Evolutionary conservation across 805 yeast genomes (phyloP).

Genomic region (Sugiyamaella floridensis): DNA sequence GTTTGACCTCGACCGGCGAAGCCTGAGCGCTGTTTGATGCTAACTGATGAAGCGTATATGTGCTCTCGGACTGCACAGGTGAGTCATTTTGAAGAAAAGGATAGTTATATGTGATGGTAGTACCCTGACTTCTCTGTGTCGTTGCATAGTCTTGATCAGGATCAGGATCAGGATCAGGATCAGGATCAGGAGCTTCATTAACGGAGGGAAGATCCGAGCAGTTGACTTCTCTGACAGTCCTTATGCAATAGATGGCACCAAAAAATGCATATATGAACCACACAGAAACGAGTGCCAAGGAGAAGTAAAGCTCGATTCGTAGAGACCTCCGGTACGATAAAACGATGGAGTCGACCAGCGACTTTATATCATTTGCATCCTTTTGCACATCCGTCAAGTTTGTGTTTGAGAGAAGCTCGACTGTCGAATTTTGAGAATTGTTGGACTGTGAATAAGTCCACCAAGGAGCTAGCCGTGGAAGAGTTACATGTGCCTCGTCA

Average conservation of each 20-base stretch:
- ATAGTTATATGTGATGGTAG: too few relatives aligned
- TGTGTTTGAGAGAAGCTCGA: neutral
- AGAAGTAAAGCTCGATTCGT: slow-evolving; percentile 11
- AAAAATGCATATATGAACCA: slow-evolving; percentile 12
- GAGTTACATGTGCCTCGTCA: slow-evolving; percentile 47
- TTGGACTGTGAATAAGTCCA: neutral
- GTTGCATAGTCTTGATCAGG: too few relatives aligned
- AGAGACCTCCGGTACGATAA: slow-evolving; percentile 7
- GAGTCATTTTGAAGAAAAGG: too few relatives aligned
- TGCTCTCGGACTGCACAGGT: too few relatives aligned
- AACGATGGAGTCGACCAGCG: slow-evolving; percentile 3
- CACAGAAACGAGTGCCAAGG: slow-evolving; percentile 4
- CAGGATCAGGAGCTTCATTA: neutral
- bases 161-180: neutral
- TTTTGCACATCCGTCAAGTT: neutral
- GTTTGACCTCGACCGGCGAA: neutral
- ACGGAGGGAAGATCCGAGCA: neutral
- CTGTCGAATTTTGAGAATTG: neutral
- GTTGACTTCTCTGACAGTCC: neutral
- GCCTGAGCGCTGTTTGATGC: neutral
- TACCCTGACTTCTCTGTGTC: too few relatives aligned
- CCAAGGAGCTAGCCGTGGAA: slow-evolving; percentile 45
- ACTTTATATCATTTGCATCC: neutral
- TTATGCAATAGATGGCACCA: slow-evolving; percentile 9
- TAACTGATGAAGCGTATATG: too few relatives aligned